phyloP scores from a whole-genome alignment of 768 basidiomycete genomes.

The Suillus subluteus region DNA sequence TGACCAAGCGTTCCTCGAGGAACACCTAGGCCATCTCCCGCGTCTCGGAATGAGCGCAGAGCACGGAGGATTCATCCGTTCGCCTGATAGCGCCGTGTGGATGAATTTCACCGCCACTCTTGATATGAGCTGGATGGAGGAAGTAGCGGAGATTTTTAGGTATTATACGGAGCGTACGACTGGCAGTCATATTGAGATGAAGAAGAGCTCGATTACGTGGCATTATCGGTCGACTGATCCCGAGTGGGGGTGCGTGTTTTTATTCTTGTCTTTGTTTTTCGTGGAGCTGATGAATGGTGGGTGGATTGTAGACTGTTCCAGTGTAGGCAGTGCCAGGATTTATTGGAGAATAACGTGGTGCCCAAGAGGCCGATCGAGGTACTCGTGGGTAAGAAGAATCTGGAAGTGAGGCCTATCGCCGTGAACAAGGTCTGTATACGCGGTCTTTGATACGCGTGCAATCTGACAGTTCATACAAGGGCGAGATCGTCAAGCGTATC shows the following conservation, averaged over 20 bases:
- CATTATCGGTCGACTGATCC: slow-evolving; percentile 50
- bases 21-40: slow-evolving; percentile 84
- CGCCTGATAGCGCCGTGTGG: slow-evolving; percentile 71
- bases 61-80: slow-evolving; percentile 91
- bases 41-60: slow-evolving; percentile 92
- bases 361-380: slow-evolving; percentile 96
- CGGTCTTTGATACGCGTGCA: background rate
- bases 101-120: slow-evolving; percentile 55
- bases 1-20: slow-evolving; percentile 89
- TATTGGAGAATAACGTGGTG: slow-evolving; percentile 92
- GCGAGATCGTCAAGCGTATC: slow-evolving; percentile 96
- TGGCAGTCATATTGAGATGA: slow-evolving; percentile 94
- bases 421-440: slow-evolving; percentile 75
- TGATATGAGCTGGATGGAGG: slow-evolving; percentile 91
- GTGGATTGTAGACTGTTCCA: slow-evolving; percentile 71
- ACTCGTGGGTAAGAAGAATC: slow-evolving; percentile 96
- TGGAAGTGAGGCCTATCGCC: slow-evolving; percentile 94
- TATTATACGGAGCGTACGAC: slow-evolving; percentile 98
- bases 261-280: background rate
- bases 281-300: slow-evolving; percentile 12
- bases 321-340: slow-evolving; percentile 94
- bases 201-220: slow-evolving; percentile 98
- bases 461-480: slow-evolving; percentile 39
- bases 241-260: slow-evolving; percentile 82
- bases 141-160: slow-evolving; percentile 93